Evolutionary conservation across 2,329 filamentous ascomycete genomes (phyloP), one percentile per base, ranked within the genome.

Genomic region (Coniochaeta pulveracea): DNA sequence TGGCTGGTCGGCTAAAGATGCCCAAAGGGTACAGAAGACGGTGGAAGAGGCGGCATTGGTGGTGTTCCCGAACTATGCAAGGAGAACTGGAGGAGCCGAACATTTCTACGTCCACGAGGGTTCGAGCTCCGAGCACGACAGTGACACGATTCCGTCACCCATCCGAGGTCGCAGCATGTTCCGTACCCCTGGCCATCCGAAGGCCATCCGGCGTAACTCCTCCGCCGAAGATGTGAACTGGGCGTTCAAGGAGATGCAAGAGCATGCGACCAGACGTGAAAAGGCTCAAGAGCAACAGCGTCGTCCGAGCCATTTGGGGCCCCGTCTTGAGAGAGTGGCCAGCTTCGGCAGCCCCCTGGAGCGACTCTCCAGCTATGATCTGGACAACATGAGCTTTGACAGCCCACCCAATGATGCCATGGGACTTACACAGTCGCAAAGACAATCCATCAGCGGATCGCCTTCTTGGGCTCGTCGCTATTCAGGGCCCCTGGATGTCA

Each of bases 161-260:
- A 43, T 54, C 37, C 47, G 63, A 41, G 49, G 53, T 41, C 56
- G 48, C 44, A 48, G 33, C 36, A 41, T 40, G 29, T 42, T 45
- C 26, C 40, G 45, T 15, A 46, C 43, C 17, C 41, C 43, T 5
- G 41, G 44, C 32, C 39, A 42, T 35, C 38, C 52, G 37, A 36
- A 47, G 24, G 48, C 47, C 6, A 45, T 51, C 17, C 63, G 72
- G 37, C 67, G 74, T 25, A 74, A 77, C 47, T 75, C 74, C 29
- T 78, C 74, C 3, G 69, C 72, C 32, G 65, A 76, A 44, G 68
- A 72, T 33, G 63, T 69, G 37, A 60, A 72, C 37, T 89, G 82
- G 77, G 85, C 85, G 50, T 67, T 91, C 48, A 72, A 78, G 46
- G 79, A 85, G 45, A 83, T 91, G 80, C 80, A 84, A 44, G 71